A percentile compares a stretch with the other conserved stretches of the same genome.
These are phyloP conservation scores for Lecanicillium sp. DNA, from an alignment of 2,329 filamentous ascomycete genomes.

Conservation along the genomic window DNA sequence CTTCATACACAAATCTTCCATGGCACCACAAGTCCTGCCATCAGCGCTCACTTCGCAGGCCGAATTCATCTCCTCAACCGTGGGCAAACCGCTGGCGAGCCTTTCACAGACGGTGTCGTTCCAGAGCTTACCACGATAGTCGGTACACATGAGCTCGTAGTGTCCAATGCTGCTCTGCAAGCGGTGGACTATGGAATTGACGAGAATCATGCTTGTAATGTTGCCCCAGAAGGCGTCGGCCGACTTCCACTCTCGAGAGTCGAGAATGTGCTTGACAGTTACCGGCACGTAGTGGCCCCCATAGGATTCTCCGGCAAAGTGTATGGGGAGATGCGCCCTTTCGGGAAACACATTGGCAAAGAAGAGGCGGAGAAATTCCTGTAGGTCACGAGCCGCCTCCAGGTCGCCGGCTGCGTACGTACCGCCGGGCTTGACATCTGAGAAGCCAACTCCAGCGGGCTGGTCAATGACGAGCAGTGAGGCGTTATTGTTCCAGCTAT, in stretches of 20 bases:
- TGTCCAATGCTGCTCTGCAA: not conserved
- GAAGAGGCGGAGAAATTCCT: not conserved
- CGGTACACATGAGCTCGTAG: not conserved
- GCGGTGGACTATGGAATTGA: not conserved
- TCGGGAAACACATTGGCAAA: not conserved
- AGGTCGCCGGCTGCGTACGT: not conserved
- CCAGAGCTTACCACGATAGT: not conserved
- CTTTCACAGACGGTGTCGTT: not conserved
- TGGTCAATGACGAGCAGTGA: too few relatives aligned
- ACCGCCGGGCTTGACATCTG: not conserved
- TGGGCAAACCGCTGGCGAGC: not conserved
- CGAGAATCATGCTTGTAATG: constrained; percentile 1
- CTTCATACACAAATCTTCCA: not conserved
- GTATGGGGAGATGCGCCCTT: not conserved
- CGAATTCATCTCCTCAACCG: not conserved
- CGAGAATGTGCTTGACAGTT: not conserved
- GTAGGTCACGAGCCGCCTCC: not conserved
- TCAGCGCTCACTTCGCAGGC: not conserved
- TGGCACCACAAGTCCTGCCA: not conserved
- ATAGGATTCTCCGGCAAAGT: not conserved
- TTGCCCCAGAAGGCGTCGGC: not conserved
- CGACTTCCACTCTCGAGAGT: not conserved
- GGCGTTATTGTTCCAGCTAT: too few relatives aligned
- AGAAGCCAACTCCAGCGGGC: too few relatives aligned
- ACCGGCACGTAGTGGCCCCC: not conserved